Evolutionary conservation across 2,329 filamentous ascomycete species (phyloP).

Genomic region (Fusarium sambucinum): DNA sequence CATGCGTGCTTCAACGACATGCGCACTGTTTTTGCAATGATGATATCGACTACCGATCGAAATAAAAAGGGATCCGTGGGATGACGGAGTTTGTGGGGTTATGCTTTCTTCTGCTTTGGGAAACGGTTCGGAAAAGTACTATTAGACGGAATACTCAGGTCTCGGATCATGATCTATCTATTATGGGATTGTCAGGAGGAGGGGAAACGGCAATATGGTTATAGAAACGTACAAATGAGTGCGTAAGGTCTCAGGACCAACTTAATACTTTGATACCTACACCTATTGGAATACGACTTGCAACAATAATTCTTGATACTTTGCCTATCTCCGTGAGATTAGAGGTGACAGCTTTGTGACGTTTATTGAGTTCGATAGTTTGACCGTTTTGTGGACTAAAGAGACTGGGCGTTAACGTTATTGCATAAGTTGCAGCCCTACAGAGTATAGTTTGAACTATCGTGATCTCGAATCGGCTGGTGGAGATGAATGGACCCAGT

Average conservation of each 20-base stretch:
- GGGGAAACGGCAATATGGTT: slow-evolving; percentile 37
- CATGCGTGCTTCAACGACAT: slow-evolving; percentile 33
- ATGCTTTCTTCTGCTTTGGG: slow-evolving; percentile 42
- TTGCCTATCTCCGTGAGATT: neutral
- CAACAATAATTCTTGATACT: slow-evolving; percentile 6
- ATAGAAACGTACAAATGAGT: slow-evolving; percentile 47
- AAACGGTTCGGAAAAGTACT: slow-evolving; percentile 46
- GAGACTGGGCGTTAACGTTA: slow-evolving; percentile 13
- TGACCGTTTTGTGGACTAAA: slow-evolving; percentile 21
- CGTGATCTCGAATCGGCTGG: slow-evolving; percentile 41
- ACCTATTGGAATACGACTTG: slow-evolving; percentile 19
- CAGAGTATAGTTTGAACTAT: slow-evolving; percentile 35
- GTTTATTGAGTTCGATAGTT: slow-evolving; percentile 8
- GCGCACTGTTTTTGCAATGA: slow-evolving; percentile 41
- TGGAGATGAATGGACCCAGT: slow-evolving; percentile 43
- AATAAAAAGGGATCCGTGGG: slow-evolving; percentile 39
- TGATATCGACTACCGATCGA: slow-evolving; percentile 44
- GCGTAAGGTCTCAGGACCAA: slow-evolving; percentile 39
- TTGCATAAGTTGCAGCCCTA: slow-evolving; percentile 43
- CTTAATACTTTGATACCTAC: slow-evolving; percentile 38
- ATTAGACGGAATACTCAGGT: slow-evolving; percentile 43
- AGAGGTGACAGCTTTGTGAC: neutral
- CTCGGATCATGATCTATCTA: slow-evolving; percentile 34
- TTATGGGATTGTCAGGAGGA: slow-evolving; percentile 42
- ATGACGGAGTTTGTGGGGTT: slow-evolving; percentile 42